These are phyloP conservation scores for Termitomyces eurrhizus DNA, from an alignment of 768 basidiomycete species.

Conservation along the genomic window DNA sequence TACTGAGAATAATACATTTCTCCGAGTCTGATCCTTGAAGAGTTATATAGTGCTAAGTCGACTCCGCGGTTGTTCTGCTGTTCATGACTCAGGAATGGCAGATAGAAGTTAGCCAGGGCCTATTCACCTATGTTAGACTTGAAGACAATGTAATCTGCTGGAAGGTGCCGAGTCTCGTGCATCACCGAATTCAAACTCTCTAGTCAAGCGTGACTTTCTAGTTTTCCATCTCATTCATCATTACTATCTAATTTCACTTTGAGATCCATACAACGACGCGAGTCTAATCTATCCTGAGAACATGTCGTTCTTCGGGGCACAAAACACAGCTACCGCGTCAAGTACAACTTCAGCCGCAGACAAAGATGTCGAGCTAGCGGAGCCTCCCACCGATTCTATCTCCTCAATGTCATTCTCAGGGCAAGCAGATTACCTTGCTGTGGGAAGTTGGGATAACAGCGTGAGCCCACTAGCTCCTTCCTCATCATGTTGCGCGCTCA, in stretches of 20 bases:
- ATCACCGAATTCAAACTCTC: constrained; percentile 6
- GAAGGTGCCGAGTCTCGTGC: not conserved
- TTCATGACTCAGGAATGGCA: not conserved
- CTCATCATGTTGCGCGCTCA: not conserved
- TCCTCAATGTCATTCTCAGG: constrained; percentile 83
- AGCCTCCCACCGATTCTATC: constrained; percentile 84
- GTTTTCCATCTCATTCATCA: not conserved
- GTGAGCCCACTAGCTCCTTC: constrained; percentile 37
- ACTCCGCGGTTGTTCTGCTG: not conserved
- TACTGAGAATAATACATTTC: not conserved
- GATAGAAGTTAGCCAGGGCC: not conserved
- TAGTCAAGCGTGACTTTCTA: not conserved
- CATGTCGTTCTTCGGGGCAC: constrained; percentile 17
- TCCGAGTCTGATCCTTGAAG: not conserved
- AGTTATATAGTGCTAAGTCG: not conserved
- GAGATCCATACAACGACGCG: constrained; percentile 1
- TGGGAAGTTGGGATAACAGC: constrained; percentile 93
- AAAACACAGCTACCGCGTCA: constrained; percentile 10
- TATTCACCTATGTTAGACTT: not conserved
- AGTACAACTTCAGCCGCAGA: constrained; percentile 10
- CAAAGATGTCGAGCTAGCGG: constrained; percentile 69
- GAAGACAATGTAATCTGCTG: too few relatives aligned
- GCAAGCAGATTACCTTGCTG: constrained; percentile 85
- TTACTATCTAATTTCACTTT: not conserved
- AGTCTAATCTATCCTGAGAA: not conserved